Conservation (phyloP, 202 grass and related monocot species). For the Saccharum hybrid region DNA sequence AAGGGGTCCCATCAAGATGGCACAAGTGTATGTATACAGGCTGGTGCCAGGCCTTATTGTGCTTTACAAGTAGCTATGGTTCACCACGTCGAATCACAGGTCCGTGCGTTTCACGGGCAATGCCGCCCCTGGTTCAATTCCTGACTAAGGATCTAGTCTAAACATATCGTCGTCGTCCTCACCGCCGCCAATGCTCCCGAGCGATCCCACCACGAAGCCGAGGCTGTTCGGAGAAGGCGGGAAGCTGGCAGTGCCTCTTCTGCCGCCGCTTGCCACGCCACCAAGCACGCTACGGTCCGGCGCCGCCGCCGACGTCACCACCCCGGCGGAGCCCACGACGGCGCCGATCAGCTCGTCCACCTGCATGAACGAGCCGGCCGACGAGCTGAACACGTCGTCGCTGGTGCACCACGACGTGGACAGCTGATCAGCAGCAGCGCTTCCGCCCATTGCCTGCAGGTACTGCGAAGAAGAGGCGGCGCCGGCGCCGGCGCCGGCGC, state of each 20-base stretch:
- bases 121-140: no score
- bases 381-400: slow-evolving; percentile 65
- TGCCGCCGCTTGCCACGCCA: background rate
- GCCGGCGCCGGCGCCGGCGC: no score
- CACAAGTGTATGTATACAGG: no score
- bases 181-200: slow-evolving; percentile 21
- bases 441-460: background rate
- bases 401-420: slow-evolving; percentile 43
- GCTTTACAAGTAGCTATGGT: no score
- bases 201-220: slow-evolving; percentile 31
- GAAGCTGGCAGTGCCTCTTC: background rate
- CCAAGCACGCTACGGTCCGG: background rate
- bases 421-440: background rate
- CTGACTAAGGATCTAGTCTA: background rate
- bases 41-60: no score
- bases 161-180: slow-evolving; percentile 41
- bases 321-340: slow-evolving; percentile 42
- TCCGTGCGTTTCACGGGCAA: no score
- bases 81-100: no score
- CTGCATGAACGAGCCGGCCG: slow-evolving; percentile 45
- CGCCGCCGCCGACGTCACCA: slow-evolving; percentile 8
- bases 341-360: slow-evolving; percentile 53
- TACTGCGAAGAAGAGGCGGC: slow-evolving; percentile 3
- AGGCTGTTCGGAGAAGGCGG: slow-evolving; percentile 37
- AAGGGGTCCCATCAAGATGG: no score